Conservation (phyloP, 2,329 filamentous ascomycete genomes). For the Clonostachys rhizophaga region DNA sequence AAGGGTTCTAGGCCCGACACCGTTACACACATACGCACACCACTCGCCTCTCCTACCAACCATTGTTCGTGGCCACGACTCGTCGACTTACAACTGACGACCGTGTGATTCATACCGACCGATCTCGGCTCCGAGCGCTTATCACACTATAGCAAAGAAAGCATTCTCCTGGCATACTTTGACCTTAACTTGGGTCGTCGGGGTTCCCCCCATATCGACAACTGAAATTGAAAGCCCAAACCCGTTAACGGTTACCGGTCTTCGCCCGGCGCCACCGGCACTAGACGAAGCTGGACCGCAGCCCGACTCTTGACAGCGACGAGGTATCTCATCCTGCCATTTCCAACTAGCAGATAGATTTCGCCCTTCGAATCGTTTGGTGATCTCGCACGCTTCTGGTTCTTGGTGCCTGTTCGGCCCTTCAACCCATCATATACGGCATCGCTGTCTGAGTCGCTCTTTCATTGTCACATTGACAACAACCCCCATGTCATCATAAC, state of each 20-base stretch:
- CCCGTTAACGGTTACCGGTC: background rate
- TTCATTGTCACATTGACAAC: slow-evolving; percentile 6
- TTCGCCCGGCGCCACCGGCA: background rate
- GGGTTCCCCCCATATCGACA: slow-evolving; percentile 12
- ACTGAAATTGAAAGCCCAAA: background rate
- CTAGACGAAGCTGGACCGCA: too few relatives aligned
- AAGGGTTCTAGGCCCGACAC: background rate
- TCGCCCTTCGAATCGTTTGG: background rate
- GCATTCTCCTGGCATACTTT: too few relatives aligned
- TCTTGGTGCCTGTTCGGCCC: slow-evolving; percentile 5
- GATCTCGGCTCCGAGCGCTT: background rate
- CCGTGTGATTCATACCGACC: background rate
- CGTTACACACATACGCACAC: background rate
- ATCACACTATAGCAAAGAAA: background rate
- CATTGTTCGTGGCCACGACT: background rate
- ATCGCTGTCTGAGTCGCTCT: slow-evolving; percentile 16
- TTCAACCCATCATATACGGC: background rate
- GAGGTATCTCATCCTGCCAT: background rate
- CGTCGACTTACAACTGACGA: background rate
- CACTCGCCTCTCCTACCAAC: background rate
- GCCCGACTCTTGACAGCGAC: background rate
- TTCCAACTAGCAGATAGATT: background rate
- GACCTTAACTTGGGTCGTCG: slow-evolving; percentile 13
- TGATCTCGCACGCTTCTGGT: background rate
- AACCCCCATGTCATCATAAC: slow-evolving; percentile 37